These are phyloP conservation scores for Tubosaeta sp. DNA, from an alignment of 768 basidiomycete genomes.

Conservation along the genomic window DNA sequence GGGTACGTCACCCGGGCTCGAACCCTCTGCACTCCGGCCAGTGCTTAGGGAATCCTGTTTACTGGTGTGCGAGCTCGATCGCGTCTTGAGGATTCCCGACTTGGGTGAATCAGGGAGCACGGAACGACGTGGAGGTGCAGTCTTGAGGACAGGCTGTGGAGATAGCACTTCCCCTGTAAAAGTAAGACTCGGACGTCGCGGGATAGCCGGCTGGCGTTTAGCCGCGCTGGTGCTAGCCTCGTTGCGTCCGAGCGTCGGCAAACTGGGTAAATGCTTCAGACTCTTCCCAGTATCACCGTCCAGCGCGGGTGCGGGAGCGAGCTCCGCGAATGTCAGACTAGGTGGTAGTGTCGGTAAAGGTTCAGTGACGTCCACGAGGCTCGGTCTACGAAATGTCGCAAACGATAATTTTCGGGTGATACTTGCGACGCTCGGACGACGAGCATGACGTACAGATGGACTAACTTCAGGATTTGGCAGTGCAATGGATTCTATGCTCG, in stretches of 20 bases:
- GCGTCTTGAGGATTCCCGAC: constrained; percentile 16
- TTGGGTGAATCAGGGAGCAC: constrained; percentile 8
- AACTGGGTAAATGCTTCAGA: constrained; percentile 25
- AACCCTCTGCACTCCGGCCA: not conserved
- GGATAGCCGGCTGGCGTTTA: not conserved
- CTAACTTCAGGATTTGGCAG: constrained; percentile 6
- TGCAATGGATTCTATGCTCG: constrained; percentile 18
- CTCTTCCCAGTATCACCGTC: constrained; percentile 6
- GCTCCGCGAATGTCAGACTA: constrained; percentile 9
- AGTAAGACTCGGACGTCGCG: constrained; percentile 15
- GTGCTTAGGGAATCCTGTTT: constrained; percentile 5
- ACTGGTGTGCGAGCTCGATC: not conserved
- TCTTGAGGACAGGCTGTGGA: constrained; percentile 1
- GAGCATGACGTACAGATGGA: constrained; percentile 5
- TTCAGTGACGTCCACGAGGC: constrained; percentile 19
- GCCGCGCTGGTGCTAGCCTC: not conserved
- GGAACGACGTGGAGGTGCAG: constrained; percentile 1
- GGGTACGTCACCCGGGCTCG: not conserved
- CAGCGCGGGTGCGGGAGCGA: constrained; percentile 17
- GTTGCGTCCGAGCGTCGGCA: constrained; percentile 14
- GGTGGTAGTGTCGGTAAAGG: constrained; percentile 17
- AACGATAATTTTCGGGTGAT: constrained; percentile 32
- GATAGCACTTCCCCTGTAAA: not conserved
- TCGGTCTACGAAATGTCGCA: constrained; percentile 26
- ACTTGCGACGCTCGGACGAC: constrained; percentile 27